A percentile compares a stretch with the other conserved stretches of the same genome.
These are phyloP conservation scores for Silene uniflora DNA, from an alignment of 148 eudicot species.

Conservation along the genomic window DNA sequence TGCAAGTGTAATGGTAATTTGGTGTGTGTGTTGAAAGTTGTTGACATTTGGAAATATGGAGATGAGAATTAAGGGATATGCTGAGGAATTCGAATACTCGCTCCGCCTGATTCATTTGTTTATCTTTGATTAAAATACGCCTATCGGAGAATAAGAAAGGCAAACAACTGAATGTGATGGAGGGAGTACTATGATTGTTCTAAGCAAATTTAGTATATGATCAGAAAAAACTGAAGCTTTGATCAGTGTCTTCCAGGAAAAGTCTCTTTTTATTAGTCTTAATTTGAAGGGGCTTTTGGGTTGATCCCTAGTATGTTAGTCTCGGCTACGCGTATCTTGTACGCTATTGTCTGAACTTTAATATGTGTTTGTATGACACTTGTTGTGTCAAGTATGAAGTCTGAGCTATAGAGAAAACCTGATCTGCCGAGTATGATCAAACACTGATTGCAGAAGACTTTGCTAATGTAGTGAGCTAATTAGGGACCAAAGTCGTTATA, in stretches of 20 bases:
- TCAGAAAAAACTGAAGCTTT: background rate
- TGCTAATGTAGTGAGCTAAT: background rate
- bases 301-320: background rate
- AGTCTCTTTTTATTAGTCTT: background rate
- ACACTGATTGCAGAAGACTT: background rate
- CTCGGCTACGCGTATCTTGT: background rate
- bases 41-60: background rate
- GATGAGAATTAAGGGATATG: background rate
- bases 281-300: background rate
- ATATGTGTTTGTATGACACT: background rate
- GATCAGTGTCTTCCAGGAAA: background rate
- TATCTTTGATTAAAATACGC: no score
- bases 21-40: background rate
- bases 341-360: background rate
- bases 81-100: background rate
- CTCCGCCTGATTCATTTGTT: no score
- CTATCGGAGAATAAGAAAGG: no score
- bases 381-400: background rate
- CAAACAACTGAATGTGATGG: no score
- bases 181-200: background rate
- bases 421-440: background rate
- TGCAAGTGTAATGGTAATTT: background rate
- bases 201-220: background rate
- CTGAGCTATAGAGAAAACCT: background rate
- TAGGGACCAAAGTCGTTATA: background rate